Evolutionary conservation across 305 asterid genomes (phyloP).

Genomic region (Stenogyne calaminthoides): DNA sequence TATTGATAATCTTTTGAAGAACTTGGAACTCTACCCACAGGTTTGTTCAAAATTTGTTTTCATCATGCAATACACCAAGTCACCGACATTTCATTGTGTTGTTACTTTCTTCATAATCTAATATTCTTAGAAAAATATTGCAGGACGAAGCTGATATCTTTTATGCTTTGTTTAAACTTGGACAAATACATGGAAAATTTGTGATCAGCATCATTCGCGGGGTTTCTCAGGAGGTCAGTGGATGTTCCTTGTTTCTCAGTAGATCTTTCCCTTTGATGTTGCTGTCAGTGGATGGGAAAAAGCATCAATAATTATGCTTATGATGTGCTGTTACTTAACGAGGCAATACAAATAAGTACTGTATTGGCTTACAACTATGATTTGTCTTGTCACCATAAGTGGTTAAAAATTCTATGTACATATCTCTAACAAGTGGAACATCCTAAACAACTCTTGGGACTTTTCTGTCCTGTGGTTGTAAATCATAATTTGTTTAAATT

Average conservation of each 20-base stretch:
- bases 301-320: not conserved
- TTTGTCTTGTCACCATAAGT: not conserved
- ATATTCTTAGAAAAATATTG: conserved; percentile 28
- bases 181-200: conserved; percentile 65
- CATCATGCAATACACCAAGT: conserved; percentile 14
- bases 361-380: not conserved
- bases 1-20: conserved; percentile 55
- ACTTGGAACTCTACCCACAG: conserved; percentile 78
- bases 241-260: conserved; percentile 18
- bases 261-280: conserved; percentile 18
- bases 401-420: not conserved
- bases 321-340: not conserved
- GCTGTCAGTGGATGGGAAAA: not conserved
- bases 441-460: not conserved
- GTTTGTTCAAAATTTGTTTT: conserved; percentile 37
- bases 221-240: conserved; percentile 64
- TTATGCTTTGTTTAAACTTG: conserved; percentile 55
- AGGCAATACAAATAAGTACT: conserved; percentile 1
- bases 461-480: not conserved
- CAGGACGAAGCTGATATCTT: conserved; percentile 92
- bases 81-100: not conserved
- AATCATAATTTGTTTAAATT: not conserved
- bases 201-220: conserved; percentile 55
- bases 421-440: not conserved
- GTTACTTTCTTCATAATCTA: not conserved